Evolutionary conservation across 2,329 filamentous ascomycete genomes (phyloP).

Genomic region (Ilyonectria mors-panacis): DNA sequence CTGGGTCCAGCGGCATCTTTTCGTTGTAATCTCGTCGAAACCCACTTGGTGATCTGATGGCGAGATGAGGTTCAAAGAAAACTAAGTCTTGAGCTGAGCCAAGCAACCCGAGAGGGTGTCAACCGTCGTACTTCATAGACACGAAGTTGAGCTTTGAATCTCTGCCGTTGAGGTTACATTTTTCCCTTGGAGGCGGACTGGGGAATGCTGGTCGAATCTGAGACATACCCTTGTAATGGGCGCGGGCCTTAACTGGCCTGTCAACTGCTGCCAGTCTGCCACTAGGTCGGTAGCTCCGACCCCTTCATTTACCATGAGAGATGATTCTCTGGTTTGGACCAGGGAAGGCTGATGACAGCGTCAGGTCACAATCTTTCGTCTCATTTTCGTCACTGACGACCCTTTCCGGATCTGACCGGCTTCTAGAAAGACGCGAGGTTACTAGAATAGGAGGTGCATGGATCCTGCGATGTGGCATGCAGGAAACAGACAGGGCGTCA

Average conservation of each 20-base stretch:
- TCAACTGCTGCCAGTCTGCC: constrained; percentile 31
- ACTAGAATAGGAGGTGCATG: constrained; percentile 32
- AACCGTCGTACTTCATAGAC: constrained; percentile 34
- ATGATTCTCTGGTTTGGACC: constrained; percentile 29
- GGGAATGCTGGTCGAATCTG: constrained; percentile 50
- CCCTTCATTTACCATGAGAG: constrained; percentile 46
- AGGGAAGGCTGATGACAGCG: constrained; percentile 28
- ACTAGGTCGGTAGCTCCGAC: constrained; percentile 31
- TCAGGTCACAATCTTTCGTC: constrained; percentile 32
- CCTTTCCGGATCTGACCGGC: constrained; percentile 22
- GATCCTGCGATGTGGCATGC: constrained; percentile 38
- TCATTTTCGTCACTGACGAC: constrained; percentile 31
- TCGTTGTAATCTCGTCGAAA: constrained; percentile 46
- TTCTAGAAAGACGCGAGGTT: constrained; percentile 44
- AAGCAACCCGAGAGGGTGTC: constrained; percentile 28
- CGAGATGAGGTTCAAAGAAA: constrained; percentile 46
- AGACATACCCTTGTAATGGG: constrained; percentile 42
- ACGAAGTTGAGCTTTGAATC: constrained; percentile 28
- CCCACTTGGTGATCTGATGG: constrained; percentile 46
- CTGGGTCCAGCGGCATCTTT: constrained; percentile 43
- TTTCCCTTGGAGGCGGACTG: constrained; percentile 40
- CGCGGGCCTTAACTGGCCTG: constrained; percentile 22
- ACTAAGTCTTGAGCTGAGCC: constrained; percentile 27
- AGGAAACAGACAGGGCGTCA: constrained; percentile 29
- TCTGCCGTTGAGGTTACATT: constrained; percentile 47